Evolutionary conservation across 2,329 filamentous ascomycete genomes (phyloP), one percentile per base, ranked within the genome.

Genomic region (Karstenula rhodostoma): DNA sequence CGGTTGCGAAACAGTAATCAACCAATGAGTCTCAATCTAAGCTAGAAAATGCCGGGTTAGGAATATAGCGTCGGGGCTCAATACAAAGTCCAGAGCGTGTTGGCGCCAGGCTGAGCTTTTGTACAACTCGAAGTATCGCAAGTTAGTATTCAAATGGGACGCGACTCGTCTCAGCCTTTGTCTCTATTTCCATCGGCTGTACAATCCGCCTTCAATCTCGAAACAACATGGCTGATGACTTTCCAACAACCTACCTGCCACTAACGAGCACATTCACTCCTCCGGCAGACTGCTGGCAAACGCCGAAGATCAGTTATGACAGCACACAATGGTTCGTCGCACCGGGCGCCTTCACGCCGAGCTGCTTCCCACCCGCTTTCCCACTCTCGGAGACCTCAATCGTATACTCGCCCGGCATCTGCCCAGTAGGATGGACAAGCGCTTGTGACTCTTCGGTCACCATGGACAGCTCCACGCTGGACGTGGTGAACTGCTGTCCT

Each of bases 211-310:
- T n/a, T n/a, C n/a, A n/a, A n/a, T n/a, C n/a, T n/a, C n/a, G n/a
- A n/a, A n/a, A n/a, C n/a, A n/a, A n/a, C n/a, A n/a, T n/a, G n/a
- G n/a, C n/a, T n/a, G n/a, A n/a, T n/a, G n/a, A n/a, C n/a, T n/a
- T n/a, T n/a, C n/a, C n/a, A n/a, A 49, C 47, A 19, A 3, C 17
- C 17, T 19, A 10, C 29, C n/a, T 59, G 8, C 58, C 58, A 23
- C 53, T 56, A 27, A 56, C 58, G 1, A 60, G 46, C n/a, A 52
- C 58, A 4, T 60, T 60, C 25, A 60, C 46, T n/a, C 10, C 46
- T 1, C 52, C 58, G 37, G 58, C 37, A 22, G 35, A 52, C 7
- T 60, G 58, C 40, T 47, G 17, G 37, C 40, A 60, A 22, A 53
- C 29, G 19, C 51, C 44, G 22, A 44, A 46, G 17, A 19, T 27